phyloP scores from a whole-genome alignment of 441 rosid genomes.

The Euphorbia schlechtendalii region DNA sequence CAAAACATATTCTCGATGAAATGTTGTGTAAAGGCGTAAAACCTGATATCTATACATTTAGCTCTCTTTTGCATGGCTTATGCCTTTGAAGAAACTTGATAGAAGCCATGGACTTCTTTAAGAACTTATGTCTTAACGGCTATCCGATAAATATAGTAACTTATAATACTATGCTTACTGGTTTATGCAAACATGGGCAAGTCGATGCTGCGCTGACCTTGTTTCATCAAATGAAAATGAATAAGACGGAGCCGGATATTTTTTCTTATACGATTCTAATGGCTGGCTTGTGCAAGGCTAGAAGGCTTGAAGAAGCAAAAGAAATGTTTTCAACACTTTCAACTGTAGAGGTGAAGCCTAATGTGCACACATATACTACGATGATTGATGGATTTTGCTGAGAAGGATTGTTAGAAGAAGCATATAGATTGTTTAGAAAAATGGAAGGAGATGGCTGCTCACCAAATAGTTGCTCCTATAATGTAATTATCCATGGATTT shows the following conservation, averaged over 20 bases:
- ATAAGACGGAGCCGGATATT: not conserved
- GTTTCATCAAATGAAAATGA: not conserved
- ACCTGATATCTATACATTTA: not conserved
- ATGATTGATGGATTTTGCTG: too few relatives aligned
- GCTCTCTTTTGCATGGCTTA: too few relatives aligned
- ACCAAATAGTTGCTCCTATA: not conserved
- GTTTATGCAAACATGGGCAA: too few relatives aligned
- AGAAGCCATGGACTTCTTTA: not conserved
- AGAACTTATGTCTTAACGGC: too few relatives aligned
- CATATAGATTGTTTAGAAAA: too few relatives aligned
- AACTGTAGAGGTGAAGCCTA: not conserved
- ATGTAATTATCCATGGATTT: not conserved
- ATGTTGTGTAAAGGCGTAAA: not conserved
- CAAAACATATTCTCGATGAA: not conserved
- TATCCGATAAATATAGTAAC: not conserved
- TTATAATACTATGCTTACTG: not conserved
- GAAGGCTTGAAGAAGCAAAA: too few relatives aligned
- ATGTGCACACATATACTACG: too few relatives aligned
- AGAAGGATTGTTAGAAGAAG: too few relatives aligned
- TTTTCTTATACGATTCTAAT: not conserved
- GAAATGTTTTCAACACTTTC: conserved; percentile 1
- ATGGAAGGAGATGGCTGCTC: too few relatives aligned
- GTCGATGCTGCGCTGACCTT: not conserved
- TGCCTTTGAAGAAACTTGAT: not conserved
- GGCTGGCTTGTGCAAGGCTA: conserved; percentile 3